Evolutionary conservation across 192 early-diverging fungal species (phyloP).

Genomic region (Coemansia guatemalensis): DNA sequence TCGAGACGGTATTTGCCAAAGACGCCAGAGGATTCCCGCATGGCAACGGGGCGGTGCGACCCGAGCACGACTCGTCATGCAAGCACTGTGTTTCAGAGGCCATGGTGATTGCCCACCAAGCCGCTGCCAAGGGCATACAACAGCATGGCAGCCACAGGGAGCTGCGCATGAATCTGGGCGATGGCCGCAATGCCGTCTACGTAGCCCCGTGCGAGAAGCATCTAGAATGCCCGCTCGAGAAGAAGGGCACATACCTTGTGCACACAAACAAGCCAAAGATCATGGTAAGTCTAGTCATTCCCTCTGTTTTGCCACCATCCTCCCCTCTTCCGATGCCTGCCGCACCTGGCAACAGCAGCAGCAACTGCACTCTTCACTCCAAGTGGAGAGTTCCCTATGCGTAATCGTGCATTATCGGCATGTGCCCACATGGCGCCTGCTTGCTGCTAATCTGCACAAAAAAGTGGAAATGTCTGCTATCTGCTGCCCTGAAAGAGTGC

Average conservation of each 20-base stretch:
- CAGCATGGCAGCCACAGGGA: constrained; percentile 28
- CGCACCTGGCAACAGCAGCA: no score
- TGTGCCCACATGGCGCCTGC: constrained; percentile 1
- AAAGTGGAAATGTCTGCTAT: no score
- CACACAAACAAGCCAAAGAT: constrained; percentile 52
- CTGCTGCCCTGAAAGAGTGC: no score
- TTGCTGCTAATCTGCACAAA: no score
- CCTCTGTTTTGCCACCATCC: background rate
- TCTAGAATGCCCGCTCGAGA: constrained; percentile 49
- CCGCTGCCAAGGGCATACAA: constrained; percentile 21
- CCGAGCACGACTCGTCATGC: constrained; percentile 34
- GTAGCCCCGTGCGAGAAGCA: constrained; percentile 52
- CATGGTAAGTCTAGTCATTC: constrained; percentile 40
- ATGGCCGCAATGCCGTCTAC: constrained; percentile 49
- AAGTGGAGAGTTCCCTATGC: background rate
- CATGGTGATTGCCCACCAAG: constrained; percentile 26
- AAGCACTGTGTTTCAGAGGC: constrained; percentile 48
- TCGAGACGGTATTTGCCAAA: constrained; percentile 30
- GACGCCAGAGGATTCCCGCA: constrained; percentile 6
- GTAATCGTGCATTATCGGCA: constrained; percentile 18
- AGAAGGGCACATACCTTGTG: constrained; percentile 50
- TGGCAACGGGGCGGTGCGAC: background rate
- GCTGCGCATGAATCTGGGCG: constrained; percentile 51
- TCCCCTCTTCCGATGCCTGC: background rate
- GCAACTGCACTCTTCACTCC: no score